Conservation (phyloP, 768 basidiomycete genomes). For the Phlebiopsis gigantea region DNA sequence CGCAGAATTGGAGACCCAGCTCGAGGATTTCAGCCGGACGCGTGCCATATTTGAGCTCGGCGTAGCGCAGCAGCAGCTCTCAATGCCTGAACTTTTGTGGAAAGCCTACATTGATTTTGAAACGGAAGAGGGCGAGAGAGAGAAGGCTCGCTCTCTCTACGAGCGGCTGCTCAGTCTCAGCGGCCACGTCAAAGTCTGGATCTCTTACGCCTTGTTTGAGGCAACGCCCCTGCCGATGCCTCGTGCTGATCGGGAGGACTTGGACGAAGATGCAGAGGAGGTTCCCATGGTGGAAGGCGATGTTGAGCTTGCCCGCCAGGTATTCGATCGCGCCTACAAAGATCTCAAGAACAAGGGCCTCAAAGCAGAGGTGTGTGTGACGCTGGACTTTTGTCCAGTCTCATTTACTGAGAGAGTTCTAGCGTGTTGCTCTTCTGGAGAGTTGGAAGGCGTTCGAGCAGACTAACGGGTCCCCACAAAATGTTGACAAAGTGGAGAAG, state of each 20-base stretch:
- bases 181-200: conserved; percentile 96
- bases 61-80: conserved; percentile 75
- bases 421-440: conserved; percentile 90
- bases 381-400: background rate
- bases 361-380: conserved; percentile 80
- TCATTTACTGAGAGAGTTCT: conserved; percentile 1
- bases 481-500: conserved; percentile 76
- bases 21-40: conserved; percentile 82
- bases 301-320: conserved; percentile 56
- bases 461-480: conserved; percentile 63
- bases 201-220: conserved; percentile 91
- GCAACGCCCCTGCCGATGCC: conserved; percentile 65
- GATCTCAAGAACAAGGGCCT: conserved; percentile 75
- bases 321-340: conserved; percentile 84
- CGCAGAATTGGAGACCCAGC: conserved; percentile 82
- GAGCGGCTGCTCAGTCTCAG: conserved; percentile 81
- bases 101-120: conserved; percentile 97
- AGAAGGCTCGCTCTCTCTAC: conserved; percentile 73
- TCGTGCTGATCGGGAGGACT: conserved; percentile 60
- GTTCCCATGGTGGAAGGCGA: conserved; percentile 68
- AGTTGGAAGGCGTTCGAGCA: conserved; percentile 96
- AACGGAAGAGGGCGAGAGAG: conserved; percentile 87
- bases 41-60: conserved; percentile 96
- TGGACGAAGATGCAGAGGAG: conserved; percentile 47
- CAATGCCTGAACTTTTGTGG: conserved; percentile 93